phyloP scores from a whole-genome alignment of 2,329 filamentous ascomycete genomes.

The Cytospora piceae region DNA sequence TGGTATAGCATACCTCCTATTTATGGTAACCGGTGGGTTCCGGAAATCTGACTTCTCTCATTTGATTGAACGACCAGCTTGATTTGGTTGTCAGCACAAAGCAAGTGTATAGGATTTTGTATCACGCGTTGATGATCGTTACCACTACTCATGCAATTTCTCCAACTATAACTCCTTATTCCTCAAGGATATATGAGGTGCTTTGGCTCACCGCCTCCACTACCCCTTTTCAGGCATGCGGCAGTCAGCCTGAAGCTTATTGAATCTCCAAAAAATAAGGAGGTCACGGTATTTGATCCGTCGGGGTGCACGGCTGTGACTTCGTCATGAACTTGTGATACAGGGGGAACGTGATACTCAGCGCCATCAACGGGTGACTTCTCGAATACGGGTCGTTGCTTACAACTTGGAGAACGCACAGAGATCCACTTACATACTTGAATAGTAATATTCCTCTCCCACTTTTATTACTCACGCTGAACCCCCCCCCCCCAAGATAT shows the following conservation, averaged over 20 bases:
- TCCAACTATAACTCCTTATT: slow-evolving; percentile 1
- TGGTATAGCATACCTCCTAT: not conserved
- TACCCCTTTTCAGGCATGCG: not conserved
- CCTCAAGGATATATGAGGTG: not conserved
- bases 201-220: not conserved
- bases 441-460: not conserved
- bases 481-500: not conserved
- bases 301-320: not conserved
- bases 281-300: not conserved
- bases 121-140: not conserved
- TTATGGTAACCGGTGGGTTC: not conserved
- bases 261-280: not conserved
- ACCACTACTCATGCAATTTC: not conserved
- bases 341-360: not conserved
- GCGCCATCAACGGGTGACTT: not conserved
- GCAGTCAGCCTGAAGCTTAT: not conserved
- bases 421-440: not conserved
- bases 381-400: not conserved
- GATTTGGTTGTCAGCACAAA: not conserved
- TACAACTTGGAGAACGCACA: not conserved
- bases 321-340: not conserved
- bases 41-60: not conserved
- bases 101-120: not conserved
- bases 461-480: not conserved
- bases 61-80: not conserved